These are phyloP conservation scores for Pestalotiopsis fici DNA, from an alignment of 2,329 filamentous ascomycete species.

Conservation along the genomic window DNA sequence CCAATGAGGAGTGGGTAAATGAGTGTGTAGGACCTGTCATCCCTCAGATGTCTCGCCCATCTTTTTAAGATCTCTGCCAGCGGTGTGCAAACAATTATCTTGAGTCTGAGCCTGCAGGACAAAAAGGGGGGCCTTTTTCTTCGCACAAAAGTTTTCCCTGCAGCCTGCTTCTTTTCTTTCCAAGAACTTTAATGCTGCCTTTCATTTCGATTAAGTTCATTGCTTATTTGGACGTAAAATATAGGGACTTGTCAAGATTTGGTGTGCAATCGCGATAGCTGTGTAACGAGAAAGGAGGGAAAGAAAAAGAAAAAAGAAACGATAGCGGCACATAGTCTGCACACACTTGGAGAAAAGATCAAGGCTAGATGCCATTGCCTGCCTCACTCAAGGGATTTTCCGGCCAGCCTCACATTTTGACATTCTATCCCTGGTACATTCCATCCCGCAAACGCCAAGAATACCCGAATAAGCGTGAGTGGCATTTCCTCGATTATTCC, in stretches of 20 bases:
- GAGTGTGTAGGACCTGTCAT: constrained; percentile 2
- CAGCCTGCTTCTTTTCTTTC: neutral
- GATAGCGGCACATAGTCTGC: neutral
- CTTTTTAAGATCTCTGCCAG: neutral
- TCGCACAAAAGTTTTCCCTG: neutral
- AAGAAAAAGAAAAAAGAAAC: neutral
- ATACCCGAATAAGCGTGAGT: neutral
- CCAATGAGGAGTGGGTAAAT: neutral
- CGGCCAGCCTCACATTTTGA: neutral
- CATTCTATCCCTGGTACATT: neutral
- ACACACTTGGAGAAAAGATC: neutral
- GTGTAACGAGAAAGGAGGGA: neutral
- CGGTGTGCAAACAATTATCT: neutral
- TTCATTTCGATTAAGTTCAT: neutral
- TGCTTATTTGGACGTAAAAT: neutral
- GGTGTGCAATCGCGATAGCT: neutral
- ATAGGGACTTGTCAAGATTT: neutral
- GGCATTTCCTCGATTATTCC: neutral
- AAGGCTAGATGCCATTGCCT: neutral
- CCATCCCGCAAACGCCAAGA: neutral
- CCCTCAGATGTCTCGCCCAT: neutral
- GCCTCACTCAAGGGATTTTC: neutral
- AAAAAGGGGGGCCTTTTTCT: neutral
- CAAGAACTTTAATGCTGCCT: neutral
- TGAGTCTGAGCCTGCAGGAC: neutral